Conservation (phyloP, 345 rosid genomes). For the Acer yangbiense region DNA sequence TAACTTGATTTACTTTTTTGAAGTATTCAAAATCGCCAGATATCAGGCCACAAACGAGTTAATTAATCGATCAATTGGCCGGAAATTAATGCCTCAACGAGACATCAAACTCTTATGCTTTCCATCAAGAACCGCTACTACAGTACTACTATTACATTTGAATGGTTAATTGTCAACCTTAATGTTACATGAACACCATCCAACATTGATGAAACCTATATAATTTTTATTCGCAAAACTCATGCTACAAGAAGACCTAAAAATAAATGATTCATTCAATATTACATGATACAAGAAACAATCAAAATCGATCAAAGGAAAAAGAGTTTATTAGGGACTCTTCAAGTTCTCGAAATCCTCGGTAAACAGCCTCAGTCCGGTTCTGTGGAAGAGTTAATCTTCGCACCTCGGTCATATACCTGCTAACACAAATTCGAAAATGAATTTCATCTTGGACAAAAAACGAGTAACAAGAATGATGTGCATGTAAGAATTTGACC, state of each 20-base stretch:
- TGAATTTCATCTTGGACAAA: neutral
- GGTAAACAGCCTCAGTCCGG: conserved; percentile 72
- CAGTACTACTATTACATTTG: conserved; percentile 8
- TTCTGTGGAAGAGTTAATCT: conserved; percentile 78
- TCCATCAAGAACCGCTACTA: neutral
- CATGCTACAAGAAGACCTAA: neutral
- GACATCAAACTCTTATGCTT: neutral
- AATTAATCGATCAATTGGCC: too few relatives aligned
- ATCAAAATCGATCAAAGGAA: conserved; percentile 53
- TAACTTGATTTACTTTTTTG: too few relatives aligned
- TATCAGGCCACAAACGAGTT: neutral
- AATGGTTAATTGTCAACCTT: neutral
- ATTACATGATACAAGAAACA: conserved; percentile 19
- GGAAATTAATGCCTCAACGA: neutral
- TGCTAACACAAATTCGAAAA: conserved; percentile 29
- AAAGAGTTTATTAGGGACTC: conserved; percentile 73
- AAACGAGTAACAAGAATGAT: neutral
- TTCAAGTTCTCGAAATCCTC: conserved; percentile 87
- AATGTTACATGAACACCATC: conserved; percentile 5
- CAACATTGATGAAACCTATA: neutral
- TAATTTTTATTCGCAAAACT: conserved; percentile 14
- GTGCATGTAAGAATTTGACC: conserved; percentile 42
- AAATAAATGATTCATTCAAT: conserved; percentile 11
- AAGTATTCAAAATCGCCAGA: neutral
- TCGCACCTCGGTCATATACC: conserved; percentile 93